Evolutionary conservation across 108 stramenopile genomes (phyloP).

Genomic region (Schizochytrium sp.): DNA sequence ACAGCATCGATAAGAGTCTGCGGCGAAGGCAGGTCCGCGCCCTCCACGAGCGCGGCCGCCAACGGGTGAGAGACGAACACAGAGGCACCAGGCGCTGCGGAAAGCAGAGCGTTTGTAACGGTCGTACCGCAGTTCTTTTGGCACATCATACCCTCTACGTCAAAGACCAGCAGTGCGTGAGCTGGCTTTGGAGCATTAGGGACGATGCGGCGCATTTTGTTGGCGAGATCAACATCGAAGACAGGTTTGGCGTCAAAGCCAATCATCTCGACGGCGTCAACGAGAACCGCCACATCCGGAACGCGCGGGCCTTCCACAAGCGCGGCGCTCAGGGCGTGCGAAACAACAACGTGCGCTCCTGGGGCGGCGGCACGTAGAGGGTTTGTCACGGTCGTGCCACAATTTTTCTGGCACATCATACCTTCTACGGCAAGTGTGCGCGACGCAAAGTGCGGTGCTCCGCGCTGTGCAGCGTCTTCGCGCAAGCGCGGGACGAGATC

Average conservation of each 20-base stretch:
- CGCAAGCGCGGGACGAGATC: no score
- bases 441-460: background rate
- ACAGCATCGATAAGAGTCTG: background rate
- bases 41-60: background rate
- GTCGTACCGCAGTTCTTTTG: conserved; percentile 68
- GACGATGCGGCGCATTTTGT: background rate
- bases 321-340: conserved; percentile 20
- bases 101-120: conserved; percentile 26
- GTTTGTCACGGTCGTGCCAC: conserved; percentile 48
- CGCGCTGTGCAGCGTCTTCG: no score
- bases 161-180: background rate
- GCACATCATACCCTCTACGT: background rate
- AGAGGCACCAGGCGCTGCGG: background rate
- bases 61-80: conserved; percentile 35
- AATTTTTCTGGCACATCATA: conserved; percentile 90
- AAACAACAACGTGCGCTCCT: conserved; percentile 19
- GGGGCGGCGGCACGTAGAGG: conserved; percentile 14
- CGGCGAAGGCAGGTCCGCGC: conserved; percentile 23
- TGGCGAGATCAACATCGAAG: background rate
- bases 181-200: background rate
- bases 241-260: background rate
- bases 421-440: conserved; percentile 56
- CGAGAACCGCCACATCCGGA: background rate
- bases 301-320: background rate
- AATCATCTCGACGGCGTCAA: conserved; percentile 9